Evolutionary conservation across 768 basidiomycete species (phyloP), one percentile per base, ranked within the genome.

Genomic region (Suillus lakei): DNA sequence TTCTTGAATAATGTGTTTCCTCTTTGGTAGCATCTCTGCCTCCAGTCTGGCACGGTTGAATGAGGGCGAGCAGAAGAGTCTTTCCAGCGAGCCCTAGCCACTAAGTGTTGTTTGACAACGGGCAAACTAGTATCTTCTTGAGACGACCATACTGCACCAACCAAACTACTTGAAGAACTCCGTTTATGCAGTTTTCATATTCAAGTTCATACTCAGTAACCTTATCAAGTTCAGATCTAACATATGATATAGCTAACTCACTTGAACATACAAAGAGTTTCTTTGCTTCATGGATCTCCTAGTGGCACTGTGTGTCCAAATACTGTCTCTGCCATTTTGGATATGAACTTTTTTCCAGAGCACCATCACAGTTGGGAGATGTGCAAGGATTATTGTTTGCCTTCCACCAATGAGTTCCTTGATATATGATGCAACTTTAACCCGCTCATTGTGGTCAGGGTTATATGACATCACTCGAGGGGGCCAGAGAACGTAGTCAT

Each of bases 271-370:
- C 3, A 41, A 39, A 16, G 38, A 68, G 9, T 51, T 67, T 53
- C 72, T 61, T 41, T 73, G 51, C 44, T 39, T 46, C 63, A 43
- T 23, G 41, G 32, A 1, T 21, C 8, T 44, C 23, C 34, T 61
- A 61, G 28, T 61, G 36, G 32, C 64, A 61, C 9, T 23, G 1
- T 34, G 30, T 0, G 43, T 61, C 15, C 69, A 38, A 41, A 79
- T 74, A 5, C 54, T 38, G 48, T 78, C 77, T 3, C 77, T 74
- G 9, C 73, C 69, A 39, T 68, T 63, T 9, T 62, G 39, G 26
- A 78, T 71, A 8, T 69, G 0, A 79, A 58, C 46, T 74, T 76
- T 10, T 72, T 74, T 70, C 72, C 76, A 4, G 64, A 60, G 53
- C 66, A 62, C 66, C 60, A 61, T 61, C 18, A 61, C 39, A 23